Evolutionary conservation across 2,329 filamentous ascomycete species (phyloP).

Genomic region (Botryotinia narcissicola): DNA sequence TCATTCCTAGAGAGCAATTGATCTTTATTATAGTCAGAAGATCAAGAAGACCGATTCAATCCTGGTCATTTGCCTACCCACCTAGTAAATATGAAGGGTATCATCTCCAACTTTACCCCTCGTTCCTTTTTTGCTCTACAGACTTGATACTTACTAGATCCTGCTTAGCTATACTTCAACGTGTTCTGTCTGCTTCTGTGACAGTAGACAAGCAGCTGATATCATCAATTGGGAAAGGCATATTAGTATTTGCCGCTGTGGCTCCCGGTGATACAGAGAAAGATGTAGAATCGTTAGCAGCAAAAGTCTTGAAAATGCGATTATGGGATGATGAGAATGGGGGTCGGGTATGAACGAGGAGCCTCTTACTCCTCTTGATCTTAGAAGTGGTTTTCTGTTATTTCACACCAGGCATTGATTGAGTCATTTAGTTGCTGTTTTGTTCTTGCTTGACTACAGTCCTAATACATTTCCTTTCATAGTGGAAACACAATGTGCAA

Average conservation of each 20-base stretch:
- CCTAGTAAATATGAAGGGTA: slow-evolving; percentile 41
- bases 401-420: not conserved
- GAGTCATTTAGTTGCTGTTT: not conserved
- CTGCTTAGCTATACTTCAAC: slow-evolving; percentile 77
- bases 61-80: not conserved
- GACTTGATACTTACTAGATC: slow-evolving; percentile 15
- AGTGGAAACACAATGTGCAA: slow-evolving; percentile 89
- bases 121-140: not conserved
- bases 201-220: slow-evolving; percentile 88
- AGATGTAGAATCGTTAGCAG: slow-evolving; percentile 78
- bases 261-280: slow-evolving; percentile 87
- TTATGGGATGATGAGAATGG: slow-evolving; percentile 62
- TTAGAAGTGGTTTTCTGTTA: not conserved
- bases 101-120: not conserved
- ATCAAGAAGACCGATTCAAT: not conserved
- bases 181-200: slow-evolving; percentile 92
- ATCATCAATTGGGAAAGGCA: slow-evolving; percentile 84
- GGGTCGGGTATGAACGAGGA: slow-evolving; percentile 31
- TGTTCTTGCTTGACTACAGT: not conserved
- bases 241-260: slow-evolving; percentile 89
- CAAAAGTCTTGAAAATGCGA: slow-evolving; percentile 84
- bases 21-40: not conserved
- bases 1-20: too few species aligned
- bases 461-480: slow-evolving; percentile 26
- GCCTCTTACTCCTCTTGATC: not conserved